phyloP scores from a whole-genome alignment of 2,329 filamentous ascomycete genomes.

The Tricladium varicosporioides region DNA sequence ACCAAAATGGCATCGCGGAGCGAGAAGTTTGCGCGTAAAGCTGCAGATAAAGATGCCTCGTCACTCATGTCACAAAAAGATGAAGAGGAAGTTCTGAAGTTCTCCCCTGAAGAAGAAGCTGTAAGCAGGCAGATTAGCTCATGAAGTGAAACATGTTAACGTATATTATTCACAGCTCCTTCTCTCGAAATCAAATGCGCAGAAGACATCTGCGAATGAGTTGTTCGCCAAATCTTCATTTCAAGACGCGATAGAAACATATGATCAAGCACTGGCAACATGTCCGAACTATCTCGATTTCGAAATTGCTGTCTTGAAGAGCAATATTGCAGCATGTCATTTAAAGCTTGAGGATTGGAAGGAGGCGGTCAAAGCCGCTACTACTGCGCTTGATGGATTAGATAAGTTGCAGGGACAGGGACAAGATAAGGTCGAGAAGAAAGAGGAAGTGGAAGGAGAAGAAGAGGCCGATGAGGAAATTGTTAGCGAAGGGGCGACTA shows the following conservation, averaged over 20 bases:
- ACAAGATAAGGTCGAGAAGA: slow-evolving; percentile 25
- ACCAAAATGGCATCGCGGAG: slow-evolving; percentile 31
- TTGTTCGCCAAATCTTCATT: slow-evolving; percentile 74
- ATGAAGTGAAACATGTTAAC: background rate
- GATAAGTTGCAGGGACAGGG: slow-evolving; percentile 50
- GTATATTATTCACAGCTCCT: slow-evolving; percentile 51
- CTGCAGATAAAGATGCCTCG: slow-evolving; percentile 16
- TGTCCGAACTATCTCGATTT: slow-evolving; percentile 86
- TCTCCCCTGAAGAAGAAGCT: slow-evolving; percentile 44
- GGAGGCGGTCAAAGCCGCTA: slow-evolving; percentile 72
- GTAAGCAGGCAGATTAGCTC: slow-evolving; percentile 23
- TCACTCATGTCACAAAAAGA: slow-evolving; percentile 12
- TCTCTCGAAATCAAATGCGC: slow-evolving; percentile 66
- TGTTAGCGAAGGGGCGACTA: slow-evolving; percentile 55
- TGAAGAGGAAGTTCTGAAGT: slow-evolving; percentile 33
- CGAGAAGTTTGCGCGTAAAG: slow-evolving; percentile 32
- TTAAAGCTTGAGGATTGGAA: slow-evolving; percentile 85
- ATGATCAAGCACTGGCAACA: slow-evolving; percentile 74
- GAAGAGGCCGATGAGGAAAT: slow-evolving; percentile 57
- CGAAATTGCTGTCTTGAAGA: slow-evolving; percentile 81
- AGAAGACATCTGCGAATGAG: slow-evolving; percentile 74
- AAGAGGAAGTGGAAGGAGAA: slow-evolving; percentile 34
- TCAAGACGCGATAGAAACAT: slow-evolving; percentile 75
- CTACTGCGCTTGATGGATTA: slow-evolving; percentile 69
- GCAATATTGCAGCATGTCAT: slow-evolving; percentile 87